Conservation (phyloP, 2,329 filamentous ascomycete genomes). For the Botrytis paeoniae region DNA sequence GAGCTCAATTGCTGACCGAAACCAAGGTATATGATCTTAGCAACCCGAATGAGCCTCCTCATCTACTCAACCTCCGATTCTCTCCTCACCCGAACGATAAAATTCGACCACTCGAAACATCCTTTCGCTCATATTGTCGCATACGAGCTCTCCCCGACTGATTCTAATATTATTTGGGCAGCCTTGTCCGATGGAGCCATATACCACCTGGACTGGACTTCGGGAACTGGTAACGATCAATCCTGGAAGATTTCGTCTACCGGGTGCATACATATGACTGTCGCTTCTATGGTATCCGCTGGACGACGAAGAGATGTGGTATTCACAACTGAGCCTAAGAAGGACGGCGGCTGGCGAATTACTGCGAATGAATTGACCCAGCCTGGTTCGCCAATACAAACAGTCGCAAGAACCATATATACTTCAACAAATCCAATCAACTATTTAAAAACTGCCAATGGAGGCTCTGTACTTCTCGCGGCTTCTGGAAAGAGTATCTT, state of each 20-base stretch:
- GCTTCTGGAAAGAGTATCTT: conserved; percentile 54
- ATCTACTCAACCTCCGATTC: conserved; percentile 81
- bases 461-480: conserved; percentile 58
- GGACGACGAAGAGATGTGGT: conserved; percentile 38
- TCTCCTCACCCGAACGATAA: conserved; percentile 70
- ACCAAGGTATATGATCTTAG: conserved; percentile 65
- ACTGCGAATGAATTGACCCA: conserved; percentile 39
- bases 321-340: conserved; percentile 37
- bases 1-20: conserved; percentile 23
- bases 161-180: conserved; percentile 55
- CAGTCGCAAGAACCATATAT: conserved; percentile 43
- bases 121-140: conserved; percentile 39
- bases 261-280: conserved; percentile 39
- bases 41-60: conserved; percentile 71
- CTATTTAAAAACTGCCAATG: conserved; percentile 50
- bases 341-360: conserved; percentile 36
- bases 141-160: conserved; percentile 43
- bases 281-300: conserved; percentile 37
- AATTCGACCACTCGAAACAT: conserved; percentile 36
- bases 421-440: conserved; percentile 40
- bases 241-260: conserved; percentile 42
- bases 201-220: conserved; percentile 58
- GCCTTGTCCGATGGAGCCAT: conserved; percentile 56
- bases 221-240: conserved; percentile 43
- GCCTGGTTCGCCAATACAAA: conserved; percentile 32